A percentile compares a stretch with the other conserved stretches of the same genome.
These are phyloP conservation scores for Starmerella khaoyaiensis DNA, from an alignment of 805 yeast genomes.

Conservation along the genomic window DNA sequence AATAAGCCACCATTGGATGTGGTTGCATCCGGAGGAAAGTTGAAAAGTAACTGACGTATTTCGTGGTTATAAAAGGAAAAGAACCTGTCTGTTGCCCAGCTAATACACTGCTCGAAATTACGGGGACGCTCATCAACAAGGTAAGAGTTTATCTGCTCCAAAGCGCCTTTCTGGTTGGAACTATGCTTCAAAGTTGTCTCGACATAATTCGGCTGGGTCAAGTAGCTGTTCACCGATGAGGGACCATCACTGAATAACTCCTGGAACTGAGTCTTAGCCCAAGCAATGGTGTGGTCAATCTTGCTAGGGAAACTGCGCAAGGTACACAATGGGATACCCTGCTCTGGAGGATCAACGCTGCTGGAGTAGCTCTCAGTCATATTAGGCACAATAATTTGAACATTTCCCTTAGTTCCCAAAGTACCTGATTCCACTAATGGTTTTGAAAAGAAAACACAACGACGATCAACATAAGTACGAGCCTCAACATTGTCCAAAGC, in stretches of 20 bases:
- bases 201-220: slow-evolving; percentile 84
- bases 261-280: slow-evolving; percentile 94
- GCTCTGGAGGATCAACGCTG: slow-evolving; percentile 97
- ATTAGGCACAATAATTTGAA: slow-evolving; percentile 88
- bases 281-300: slow-evolving; percentile 97
- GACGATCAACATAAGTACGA: slow-evolving; percentile 91
- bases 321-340: slow-evolving; percentile 93
- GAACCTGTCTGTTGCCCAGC: slow-evolving; percentile 87
- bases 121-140: slow-evolving; percentile 73
- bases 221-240: slow-evolving; percentile 80
- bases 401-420: slow-evolving; percentile 95
- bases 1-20: slow-evolving; percentile 86
- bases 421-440: slow-evolving; percentile 94
- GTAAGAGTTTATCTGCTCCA: slow-evolving; percentile 59
- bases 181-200: slow-evolving; percentile 84
- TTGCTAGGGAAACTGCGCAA: slow-evolving; percentile 94
- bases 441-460: slow-evolving; percentile 85
- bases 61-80: slow-evolving; percentile 77
- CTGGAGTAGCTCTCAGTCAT: slow-evolving; percentile 93
- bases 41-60: slow-evolving; percentile 76
- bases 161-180: slow-evolving; percentile 77
- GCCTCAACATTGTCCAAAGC: slow-evolving; percentile 98
- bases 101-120: slow-evolving; percentile 82
- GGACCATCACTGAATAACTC: slow-evolving; percentile 85
- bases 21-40: slow-evolving; percentile 87